Percentiles rank a stretch among this genome's conserved stretches.
Conservation (phyloP, 441 rosid genomes). For the Bruguiera hainesii region DNA sequence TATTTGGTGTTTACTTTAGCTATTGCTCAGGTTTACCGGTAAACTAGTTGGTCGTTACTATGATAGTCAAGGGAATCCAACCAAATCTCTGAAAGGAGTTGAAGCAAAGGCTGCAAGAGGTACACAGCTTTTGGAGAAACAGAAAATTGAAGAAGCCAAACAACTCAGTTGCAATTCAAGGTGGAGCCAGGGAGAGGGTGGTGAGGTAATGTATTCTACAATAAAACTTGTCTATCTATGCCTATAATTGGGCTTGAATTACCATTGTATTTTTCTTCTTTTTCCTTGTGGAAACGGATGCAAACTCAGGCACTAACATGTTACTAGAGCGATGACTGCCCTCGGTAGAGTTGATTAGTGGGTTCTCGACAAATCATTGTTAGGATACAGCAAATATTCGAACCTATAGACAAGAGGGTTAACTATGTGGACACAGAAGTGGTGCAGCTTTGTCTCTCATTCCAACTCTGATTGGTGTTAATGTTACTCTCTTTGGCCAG, state of each 20-base stretch:
- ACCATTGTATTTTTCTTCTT: background rate
- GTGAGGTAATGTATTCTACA: conserved; percentile 50
- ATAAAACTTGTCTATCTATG: background rate
- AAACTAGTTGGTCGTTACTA: conserved; percentile 83
- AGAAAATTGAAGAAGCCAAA: conserved; percentile 84
- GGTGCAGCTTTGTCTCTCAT: background rate
- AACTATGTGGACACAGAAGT: too few species aligned
- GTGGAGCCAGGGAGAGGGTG: conserved; percentile 93
- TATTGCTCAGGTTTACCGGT: conserved; percentile 56
- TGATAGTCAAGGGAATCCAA: conserved; percentile 69
- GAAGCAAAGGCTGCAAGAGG: conserved; percentile 94
- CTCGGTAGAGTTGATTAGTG: too few species aligned
- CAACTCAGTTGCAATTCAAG: conserved; percentile 82
- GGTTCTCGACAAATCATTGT: too few species aligned
- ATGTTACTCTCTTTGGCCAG: conserved; percentile 28
- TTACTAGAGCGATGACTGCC: background rate
- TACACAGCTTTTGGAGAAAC: conserved; percentile 83
- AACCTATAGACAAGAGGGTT: too few species aligned
- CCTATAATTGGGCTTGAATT: background rate
- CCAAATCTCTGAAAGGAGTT: conserved; percentile 79
- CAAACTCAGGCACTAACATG: background rate
- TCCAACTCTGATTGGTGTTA: background rate
- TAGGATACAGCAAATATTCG: too few species aligned
- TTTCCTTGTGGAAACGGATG: background rate
- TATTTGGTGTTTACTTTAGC: background rate